These are phyloP conservation scores for Nigrospora osmanthi DNA, from an alignment of 2,329 filamentous ascomycete species.

Conservation along the genomic window DNA sequence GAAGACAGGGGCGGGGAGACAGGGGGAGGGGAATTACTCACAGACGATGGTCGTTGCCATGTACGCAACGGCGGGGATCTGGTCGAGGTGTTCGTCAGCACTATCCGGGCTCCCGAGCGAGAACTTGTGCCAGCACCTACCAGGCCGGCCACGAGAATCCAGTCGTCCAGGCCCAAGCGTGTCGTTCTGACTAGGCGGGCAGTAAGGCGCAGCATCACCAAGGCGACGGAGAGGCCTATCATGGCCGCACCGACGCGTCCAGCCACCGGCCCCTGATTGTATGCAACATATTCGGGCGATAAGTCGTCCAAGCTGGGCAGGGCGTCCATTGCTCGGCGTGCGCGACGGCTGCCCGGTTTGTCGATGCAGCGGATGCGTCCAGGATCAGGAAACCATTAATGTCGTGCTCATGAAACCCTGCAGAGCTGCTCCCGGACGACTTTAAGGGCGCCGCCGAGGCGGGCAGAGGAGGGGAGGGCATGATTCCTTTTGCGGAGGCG, in stretches of 20 bases:
- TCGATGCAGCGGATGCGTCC: no score
- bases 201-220: not conserved
- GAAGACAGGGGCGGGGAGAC: not conserved
- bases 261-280: slow-evolving; percentile 1
- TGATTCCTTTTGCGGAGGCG: no score
- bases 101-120: not conserved
- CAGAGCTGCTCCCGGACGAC: no score
- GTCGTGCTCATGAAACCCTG: no score
- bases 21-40: not conserved
- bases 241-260: not conserved
- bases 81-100: not conserved
- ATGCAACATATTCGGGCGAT: not conserved
- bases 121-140: not conserved
- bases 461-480: no score
- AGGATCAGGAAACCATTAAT: no score
- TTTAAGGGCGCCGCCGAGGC: no score
- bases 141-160: slow-evolving; percentile 1
- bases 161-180: not conserved
- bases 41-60: not conserved
- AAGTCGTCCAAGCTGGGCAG: not conserved
- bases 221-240: not conserved
- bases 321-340: no score
- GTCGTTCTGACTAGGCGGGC: not conserved
- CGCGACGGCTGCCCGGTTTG: no score
- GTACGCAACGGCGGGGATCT: not conserved